A percentile compares a stretch with the other conserved stretches of the same genome.
Evolutionary conservation across 805 yeast species (phyloP).

Genomic region (Ogataea degrootiae): DNA sequence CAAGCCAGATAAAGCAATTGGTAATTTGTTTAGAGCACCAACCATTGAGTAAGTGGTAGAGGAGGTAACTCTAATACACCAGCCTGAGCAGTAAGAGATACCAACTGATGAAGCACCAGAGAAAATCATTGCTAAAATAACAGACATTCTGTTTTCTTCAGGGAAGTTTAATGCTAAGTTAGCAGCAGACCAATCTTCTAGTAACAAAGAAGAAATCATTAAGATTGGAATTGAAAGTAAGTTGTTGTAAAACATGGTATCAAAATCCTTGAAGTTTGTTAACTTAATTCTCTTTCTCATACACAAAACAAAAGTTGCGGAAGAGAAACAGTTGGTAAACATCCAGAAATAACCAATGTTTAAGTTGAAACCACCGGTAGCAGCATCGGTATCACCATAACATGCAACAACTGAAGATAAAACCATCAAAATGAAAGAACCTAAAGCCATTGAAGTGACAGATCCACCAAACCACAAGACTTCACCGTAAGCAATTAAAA

Average conservation of each 20-base stretch:
- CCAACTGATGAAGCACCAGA: conserved; percentile 95
- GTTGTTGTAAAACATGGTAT: conserved; percentile 98
- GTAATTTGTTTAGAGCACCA: conserved; percentile 97
- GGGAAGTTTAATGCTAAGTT: conserved; percentile 81
- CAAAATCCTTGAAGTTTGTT: conserved; percentile 94
- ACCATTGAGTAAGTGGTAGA: conserved; percentile 99
- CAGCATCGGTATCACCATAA: conserved; percentile 55
- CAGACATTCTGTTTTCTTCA: conserved; percentile 56
- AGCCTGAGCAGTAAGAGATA: conserved; percentile 97
- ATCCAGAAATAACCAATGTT: conserved; percentile 93
- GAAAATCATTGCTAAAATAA: conserved; percentile 77
- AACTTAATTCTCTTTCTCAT: conserved; percentile 98
- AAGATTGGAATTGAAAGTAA: conserved; percentile 88
- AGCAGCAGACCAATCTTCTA: conserved; percentile 90
- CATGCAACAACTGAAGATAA: conserved; percentile 95
- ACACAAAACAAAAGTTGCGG: conserved; percentile 87
- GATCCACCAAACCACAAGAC: conserved; percentile 94
- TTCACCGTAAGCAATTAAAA: conserved; percentile 96
- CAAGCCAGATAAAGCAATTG: conserved; percentile 93
- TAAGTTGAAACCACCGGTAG: conserved; percentile 36
- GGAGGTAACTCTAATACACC: conserved; percentile 99
- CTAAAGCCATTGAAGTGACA: conserved; percentile 84
- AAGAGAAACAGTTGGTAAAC: conserved; percentile 89
- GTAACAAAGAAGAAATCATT: conserved; percentile 62
- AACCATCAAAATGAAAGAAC: conserved; percentile 88